Evolutionary conservation across 2,329 filamentous ascomycete genomes (phyloP).

Genomic region (Cryphonectria naterciae): DNA sequence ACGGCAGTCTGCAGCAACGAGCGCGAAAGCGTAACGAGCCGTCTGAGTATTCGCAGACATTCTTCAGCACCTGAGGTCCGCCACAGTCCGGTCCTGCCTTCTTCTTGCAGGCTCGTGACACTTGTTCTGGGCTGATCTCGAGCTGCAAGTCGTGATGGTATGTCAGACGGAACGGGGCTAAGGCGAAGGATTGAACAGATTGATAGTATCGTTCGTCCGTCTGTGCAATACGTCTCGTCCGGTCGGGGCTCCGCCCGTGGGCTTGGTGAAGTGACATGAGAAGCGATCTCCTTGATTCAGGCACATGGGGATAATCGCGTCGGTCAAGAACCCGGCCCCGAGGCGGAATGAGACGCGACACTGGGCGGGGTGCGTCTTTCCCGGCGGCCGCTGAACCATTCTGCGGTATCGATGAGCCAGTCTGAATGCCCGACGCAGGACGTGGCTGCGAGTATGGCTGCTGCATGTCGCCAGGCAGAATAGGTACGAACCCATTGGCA

Average conservation of each 20-base stretch:
- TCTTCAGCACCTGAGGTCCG: conserved; percentile 32
- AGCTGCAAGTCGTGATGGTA: conserved; percentile 53
- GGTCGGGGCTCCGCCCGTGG: conserved; percentile 52
- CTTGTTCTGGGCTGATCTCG: conserved; percentile 42
- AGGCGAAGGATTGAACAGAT: conserved; percentile 55
- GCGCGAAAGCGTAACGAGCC: conserved; percentile 68
- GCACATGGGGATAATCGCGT: conserved; percentile 46
- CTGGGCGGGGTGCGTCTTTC: not conserved
- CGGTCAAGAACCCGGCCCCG: conserved; percentile 32
- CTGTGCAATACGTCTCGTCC: conserved; percentile 39
- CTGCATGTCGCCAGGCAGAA: not conserved
- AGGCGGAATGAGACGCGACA: conserved; percentile 33
- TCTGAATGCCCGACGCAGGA: not conserved
- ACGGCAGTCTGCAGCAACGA: conserved; percentile 58
- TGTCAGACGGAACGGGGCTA: conserved; percentile 47
- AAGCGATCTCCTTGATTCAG: conserved; percentile 47
- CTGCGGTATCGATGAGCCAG: not conserved
- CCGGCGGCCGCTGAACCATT: not conserved
- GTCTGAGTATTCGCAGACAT: conserved; percentile 47
- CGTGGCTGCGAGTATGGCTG: not conserved
- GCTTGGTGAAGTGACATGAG: conserved; percentile 51
- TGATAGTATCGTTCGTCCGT: conserved; percentile 56
- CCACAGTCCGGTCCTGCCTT: conserved; percentile 34
- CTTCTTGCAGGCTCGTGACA: conserved; percentile 42
- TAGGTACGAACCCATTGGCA: not conserved